Evolutionary conservation across 2,329 filamentous ascomycete genomes (phyloP), one percentile per base, ranked within the genome.

Genomic region (Pseudogymnoascus sp.): DNA sequence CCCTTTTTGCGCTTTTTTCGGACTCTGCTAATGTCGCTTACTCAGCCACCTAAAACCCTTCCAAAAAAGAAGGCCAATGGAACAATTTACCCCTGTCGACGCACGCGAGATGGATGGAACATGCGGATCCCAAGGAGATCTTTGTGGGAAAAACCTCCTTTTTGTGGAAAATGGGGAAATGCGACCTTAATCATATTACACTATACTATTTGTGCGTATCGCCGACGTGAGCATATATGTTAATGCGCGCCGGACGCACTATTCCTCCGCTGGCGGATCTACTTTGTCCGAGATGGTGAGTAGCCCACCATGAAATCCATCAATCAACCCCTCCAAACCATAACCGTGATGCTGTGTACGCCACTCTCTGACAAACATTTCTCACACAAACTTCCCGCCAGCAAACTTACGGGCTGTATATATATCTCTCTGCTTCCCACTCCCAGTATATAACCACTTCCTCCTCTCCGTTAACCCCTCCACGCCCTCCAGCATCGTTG

Each of bases 101-200:
- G n/a, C 49, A 55, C 49, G 49, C 49, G 49, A 55, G 49, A 55
- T 55, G 26, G 49, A 33, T 16, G 26, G 29, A 55, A 55, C 49
- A 33, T 55, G 26, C 49, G 49, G 49, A 55, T 31, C 49, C 29
- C 2, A 19, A 31, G 29, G 10, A 4, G 29, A 55, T 55, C 16
- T 55, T 55, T 19, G 49, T 55, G 49, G 49, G 49, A 29, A 29
- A 14, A 14, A 21, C 41, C 41, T 45, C 41, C 19, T 45, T 49
- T 49, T 29, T 49, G 43, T 49, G 43, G 23, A 16, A 45, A 41
- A 41, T 38, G 14, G 39, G 39, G 39, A 23, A 31, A 16, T 52
- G 23, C n/a, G 8, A 49, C 3, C 41, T 26, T 45, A 14, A 26
- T 38, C n/a, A 3, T 45, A 23, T 23, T 23, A 23, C 23, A 23